phyloP scores from a whole-genome alignment of 1,139 yeast species.

The Zhuliangozyma blackwelliae region DNA sequence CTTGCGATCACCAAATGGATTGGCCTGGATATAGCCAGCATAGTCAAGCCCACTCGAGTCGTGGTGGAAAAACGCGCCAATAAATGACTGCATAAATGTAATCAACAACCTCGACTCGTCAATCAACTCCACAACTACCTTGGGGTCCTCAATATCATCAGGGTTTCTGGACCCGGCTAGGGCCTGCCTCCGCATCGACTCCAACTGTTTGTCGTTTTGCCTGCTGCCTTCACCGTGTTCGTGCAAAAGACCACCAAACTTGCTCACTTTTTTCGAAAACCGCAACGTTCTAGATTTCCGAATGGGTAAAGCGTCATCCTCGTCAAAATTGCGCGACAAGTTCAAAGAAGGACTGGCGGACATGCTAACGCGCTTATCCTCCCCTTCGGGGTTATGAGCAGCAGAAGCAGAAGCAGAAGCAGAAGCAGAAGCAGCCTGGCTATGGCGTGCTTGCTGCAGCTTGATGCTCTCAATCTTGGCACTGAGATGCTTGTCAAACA shows the following conservation, averaged over 20 bases:
- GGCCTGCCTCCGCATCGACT: conserved; percentile 5
- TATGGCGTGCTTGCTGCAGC: too few relatives aligned
- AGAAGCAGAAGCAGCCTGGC: too few relatives aligned
- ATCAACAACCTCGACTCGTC: conserved; percentile 34
- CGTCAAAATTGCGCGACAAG: conserved; percentile 12
- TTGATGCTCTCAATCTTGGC: conserved; percentile 15
- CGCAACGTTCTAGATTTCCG: conserved; percentile 33
- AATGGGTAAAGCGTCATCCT: conserved; percentile 10
- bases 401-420: too few relatives aligned
- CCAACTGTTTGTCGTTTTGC: conserved; percentile 4
- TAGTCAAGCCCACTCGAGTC: conserved; percentile 42
- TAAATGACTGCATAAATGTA: conserved; percentile 56
- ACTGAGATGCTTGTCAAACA: conserved; percentile 26
- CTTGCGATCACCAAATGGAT: conserved; percentile 34
- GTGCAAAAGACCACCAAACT: conserved; percentile 13
- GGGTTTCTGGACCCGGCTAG: conserved; percentile 5
- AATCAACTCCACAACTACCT: conserved; percentile 39
- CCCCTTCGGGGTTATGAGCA: too few relatives aligned
- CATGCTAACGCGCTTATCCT: background rate
- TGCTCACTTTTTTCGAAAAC: conserved; percentile 25
- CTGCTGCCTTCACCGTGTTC: conserved; percentile 3
- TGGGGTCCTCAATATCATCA: conserved; percentile 34
- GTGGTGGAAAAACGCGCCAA: conserved; percentile 64
- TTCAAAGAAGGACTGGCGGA: conserved; percentile 4
- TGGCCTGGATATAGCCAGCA: conserved; percentile 40